Conservation (phyloP, 768 basidiomycete genomes). For the Brasilioporus rufonigricans region DNA sequence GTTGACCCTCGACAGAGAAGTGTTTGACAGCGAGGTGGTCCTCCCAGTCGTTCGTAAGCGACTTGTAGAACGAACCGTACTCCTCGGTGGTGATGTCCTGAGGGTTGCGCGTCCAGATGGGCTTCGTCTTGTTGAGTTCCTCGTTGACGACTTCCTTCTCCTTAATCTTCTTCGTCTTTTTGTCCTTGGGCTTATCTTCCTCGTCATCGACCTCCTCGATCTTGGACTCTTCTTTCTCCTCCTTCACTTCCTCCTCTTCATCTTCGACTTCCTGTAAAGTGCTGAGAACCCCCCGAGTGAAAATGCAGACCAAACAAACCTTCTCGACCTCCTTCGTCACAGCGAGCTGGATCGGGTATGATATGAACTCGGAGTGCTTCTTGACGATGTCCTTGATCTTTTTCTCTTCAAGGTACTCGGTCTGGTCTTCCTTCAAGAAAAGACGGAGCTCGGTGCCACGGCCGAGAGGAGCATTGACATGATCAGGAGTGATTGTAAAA, state of each 20-base stretch:
- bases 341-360: slow-evolving; percentile 97
- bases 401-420: slow-evolving; percentile 99
- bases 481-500: slow-evolving; percentile 97
- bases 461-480: slow-evolving; percentile 82
- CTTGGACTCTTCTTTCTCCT: slow-evolving; percentile 74
- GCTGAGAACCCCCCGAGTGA: background rate
- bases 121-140: slow-evolving; percentile 99
- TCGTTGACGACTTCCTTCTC: slow-evolving; percentile 85
- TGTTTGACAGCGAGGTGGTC: slow-evolving; percentile 99
- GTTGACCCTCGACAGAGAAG: slow-evolving; percentile 99
- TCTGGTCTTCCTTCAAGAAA: slow-evolving; percentile 97
- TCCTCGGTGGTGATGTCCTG: slow-evolving; percentile 90
- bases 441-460: slow-evolving; percentile 93
- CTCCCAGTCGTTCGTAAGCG: slow-evolving; percentile 99
- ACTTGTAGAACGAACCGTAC: slow-evolving; percentile 98
- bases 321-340: slow-evolving; percentile 99
- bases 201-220: slow-evolving; percentile 84
- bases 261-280: slow-evolving; percentile 76
- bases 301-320: slow-evolving; percentile 46
- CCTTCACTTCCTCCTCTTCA: slow-evolving; percentile 69
- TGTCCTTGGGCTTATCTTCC: slow-evolving; percentile 80
- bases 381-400: slow-evolving; percentile 99
- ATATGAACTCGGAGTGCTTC: slow-evolving; percentile 99
- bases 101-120: slow-evolving; percentile 99
- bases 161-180: slow-evolving; percentile 95